Percentiles rank a stretch among this genome's conserved stretches.
These are phyloP conservation scores for Saksenaea vasiformis DNA, from an alignment of 371 early-diverging fungal species.

Conservation along the genomic window DNA sequence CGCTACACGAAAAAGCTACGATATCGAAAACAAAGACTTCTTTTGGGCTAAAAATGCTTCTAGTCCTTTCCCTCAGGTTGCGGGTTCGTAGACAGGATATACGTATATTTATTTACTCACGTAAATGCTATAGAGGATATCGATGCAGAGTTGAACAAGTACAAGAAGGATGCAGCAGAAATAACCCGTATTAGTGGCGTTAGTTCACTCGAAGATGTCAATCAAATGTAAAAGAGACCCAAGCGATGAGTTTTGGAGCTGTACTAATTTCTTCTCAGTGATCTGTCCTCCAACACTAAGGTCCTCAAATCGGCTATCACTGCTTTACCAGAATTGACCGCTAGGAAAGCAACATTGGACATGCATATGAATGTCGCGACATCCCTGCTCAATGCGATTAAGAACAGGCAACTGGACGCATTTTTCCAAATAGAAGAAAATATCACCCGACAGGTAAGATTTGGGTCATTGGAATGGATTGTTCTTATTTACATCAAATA, in stretches of 20 bases:
- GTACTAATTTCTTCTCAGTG: conserved; percentile 32
- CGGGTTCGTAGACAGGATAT: too few species aligned
- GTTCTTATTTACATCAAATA: conserved; percentile 15
- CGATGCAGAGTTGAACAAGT: conserved; percentile 86
- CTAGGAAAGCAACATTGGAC: conserved; percentile 93
- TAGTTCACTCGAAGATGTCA: conserved; percentile 82
- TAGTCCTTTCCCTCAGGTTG: conserved; percentile 97
- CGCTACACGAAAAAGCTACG: conserved; percentile 76
- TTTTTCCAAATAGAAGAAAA: conserved; percentile 95
- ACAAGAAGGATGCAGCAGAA: conserved; percentile 93
- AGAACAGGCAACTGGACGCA: conserved; percentile 93
- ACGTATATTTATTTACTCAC: not conserved
- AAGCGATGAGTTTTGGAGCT: not conserved
- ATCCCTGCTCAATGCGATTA: conserved; percentile 87
- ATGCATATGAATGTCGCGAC: conserved; percentile 99
- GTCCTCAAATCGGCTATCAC: conserved; percentile 90
- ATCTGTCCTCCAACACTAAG: conserved; percentile 78
- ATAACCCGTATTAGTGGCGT: conserved; percentile 88
- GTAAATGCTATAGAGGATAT: conserved; percentile 71
- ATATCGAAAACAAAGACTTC: conserved; percentile 88
- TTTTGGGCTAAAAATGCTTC: conserved; percentile 96
- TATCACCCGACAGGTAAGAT: conserved; percentile 58
- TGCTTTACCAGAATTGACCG: conserved; percentile 94
- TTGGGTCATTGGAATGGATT: not conserved
- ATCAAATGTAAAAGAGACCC: conserved; percentile 58